Evolutionary conservation across 2,329 filamentous ascomycete species (phyloP).

Genomic region (Zalaria obscura): DNA sequence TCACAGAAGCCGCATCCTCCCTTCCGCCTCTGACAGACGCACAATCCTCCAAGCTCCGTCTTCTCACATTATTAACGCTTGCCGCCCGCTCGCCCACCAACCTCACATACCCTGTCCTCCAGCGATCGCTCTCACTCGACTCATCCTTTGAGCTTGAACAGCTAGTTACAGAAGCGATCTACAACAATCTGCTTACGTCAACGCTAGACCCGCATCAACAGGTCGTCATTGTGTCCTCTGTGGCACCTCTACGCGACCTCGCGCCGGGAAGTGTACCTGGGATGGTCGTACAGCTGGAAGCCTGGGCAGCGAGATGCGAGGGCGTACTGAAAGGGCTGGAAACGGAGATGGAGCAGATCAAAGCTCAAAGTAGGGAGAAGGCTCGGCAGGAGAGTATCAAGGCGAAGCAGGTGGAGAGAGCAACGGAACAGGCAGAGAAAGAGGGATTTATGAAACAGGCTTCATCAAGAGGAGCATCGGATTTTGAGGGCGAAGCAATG

Average conservation of each 20-base stretch:
- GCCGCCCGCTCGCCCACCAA: constrained; percentile 41
- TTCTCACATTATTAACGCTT: constrained; percentile 76
- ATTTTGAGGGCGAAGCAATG: constrained; percentile 14
- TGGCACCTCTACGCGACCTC: constrained; percentile 78
- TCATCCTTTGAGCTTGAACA: constrained; percentile 62
- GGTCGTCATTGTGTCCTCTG: constrained; percentile 61
- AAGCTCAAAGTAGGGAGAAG: constrained; percentile 26
- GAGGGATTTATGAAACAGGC: constrained; percentile 10
- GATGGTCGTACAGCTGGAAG: constrained; percentile 53
- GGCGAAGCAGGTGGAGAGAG: constrained; percentile 23
- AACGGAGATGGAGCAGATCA: constrained; percentile 55
- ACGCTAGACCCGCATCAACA: constrained; percentile 70
- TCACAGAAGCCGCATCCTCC: constrained; percentile 26
- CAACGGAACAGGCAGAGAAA: constrained; percentile 8
- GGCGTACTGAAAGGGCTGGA: constrained; percentile 63
- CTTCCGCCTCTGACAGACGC: constrained; percentile 59
- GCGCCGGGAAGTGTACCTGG: constrained; percentile 54
- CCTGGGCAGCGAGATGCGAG: constrained; percentile 70
- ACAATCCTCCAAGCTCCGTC: constrained; percentile 74
- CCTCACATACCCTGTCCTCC: constrained; percentile 61
- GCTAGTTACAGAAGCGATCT: constrained; percentile 76
- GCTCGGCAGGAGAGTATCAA: constrained; percentile 28
- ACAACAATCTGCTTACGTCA: constrained; percentile 66
- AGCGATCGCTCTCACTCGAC: constrained; percentile 50
- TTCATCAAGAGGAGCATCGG: constrained; percentile 8